phyloP scores from a whole-genome alignment of 2,329 filamentous ascomycete species.

The Fusarium newnesense region DNA sequence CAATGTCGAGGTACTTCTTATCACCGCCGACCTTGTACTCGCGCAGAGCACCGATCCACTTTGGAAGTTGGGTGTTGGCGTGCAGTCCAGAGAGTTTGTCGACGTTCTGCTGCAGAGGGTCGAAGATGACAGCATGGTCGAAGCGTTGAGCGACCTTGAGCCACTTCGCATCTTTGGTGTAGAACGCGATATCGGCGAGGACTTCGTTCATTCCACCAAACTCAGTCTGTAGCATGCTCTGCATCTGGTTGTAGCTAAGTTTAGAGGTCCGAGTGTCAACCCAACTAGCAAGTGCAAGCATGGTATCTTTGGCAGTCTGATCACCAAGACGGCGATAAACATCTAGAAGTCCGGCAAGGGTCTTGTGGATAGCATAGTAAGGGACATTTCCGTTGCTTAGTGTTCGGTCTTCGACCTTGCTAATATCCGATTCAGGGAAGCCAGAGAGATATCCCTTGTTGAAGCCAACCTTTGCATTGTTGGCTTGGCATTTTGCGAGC shows the following conservation, averaged over 20 bases:
- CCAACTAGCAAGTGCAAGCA: slow-evolving; percentile 59
- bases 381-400: slow-evolving; percentile 62
- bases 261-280: slow-evolving; percentile 58
- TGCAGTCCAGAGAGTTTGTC: slow-evolving; percentile 60
- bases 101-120: slow-evolving; percentile 57
- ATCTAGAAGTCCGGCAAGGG: slow-evolving; percentile 61
- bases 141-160: slow-evolving; percentile 59
- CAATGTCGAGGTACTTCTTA: slow-evolving; percentile 58
- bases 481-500: slow-evolving; percentile 61
- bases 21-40: slow-evolving; percentile 61
- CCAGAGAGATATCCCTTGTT: slow-evolving; percentile 59
- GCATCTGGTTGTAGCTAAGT: slow-evolving; percentile 58
- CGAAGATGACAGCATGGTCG: slow-evolving; percentile 59
- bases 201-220: slow-evolving; percentile 66
- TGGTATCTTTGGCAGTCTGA: slow-evolving; percentile 53
- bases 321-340: slow-evolving; percentile 59
- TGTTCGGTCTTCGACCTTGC: slow-evolving; percentile 54
- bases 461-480: slow-evolving; percentile 58
- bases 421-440: slow-evolving; percentile 63
- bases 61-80: slow-evolving; percentile 64
- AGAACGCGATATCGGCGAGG: slow-evolving; percentile 58
- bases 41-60: slow-evolving; percentile 62
- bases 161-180: slow-evolving; percentile 58
- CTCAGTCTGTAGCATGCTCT: slow-evolving; percentile 59
- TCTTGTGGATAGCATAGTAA: slow-evolving; percentile 66